phyloP scores from a whole-genome alignment of 108 stramenopile species.

The Pseudonitzschia delicatissima region DNA sequence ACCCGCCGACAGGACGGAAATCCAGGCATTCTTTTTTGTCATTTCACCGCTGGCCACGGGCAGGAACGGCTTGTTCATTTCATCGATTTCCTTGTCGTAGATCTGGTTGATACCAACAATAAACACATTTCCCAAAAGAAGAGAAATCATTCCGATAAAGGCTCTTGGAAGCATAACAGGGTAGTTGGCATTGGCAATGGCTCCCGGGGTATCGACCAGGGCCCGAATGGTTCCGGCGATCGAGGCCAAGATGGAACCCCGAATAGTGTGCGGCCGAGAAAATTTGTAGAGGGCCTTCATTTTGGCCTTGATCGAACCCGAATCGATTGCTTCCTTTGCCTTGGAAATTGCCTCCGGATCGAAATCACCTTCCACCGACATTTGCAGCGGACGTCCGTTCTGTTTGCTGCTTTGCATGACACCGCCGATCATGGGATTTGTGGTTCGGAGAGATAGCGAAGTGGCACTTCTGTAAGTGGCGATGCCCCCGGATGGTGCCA shows the following conservation, averaged over 20 bases:
- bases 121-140: conserved; percentile 92
- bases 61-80: conserved; percentile 95
- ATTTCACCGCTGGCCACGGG: conserved; percentile 96
- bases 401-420: background rate
- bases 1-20: conserved; percentile 59
- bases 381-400: background rate
- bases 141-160: conserved; percentile 80
- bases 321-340: conserved; percentile 45
- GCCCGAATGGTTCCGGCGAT: conserved; percentile 90
- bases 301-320: conserved; percentile 70
- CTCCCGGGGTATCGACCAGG: conserved; percentile 78
- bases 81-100: conserved; percentile 92
- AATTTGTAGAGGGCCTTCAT: conserved; percentile 92
- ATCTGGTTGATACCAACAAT: conserved; percentile 98
- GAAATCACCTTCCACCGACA: conserved; percentile 86
- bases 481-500: background rate
- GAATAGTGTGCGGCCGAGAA: conserved; percentile 95
- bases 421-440: background rate
- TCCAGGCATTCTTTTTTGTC: conserved; percentile 80
- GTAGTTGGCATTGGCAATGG: conserved; percentile 68
- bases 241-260: conserved; percentile 93
- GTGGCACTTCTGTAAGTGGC: background rate
- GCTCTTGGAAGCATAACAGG: conserved; percentile 78
- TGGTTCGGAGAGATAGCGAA: background rate
- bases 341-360: conserved; percentile 72